Base-by-base conservation (phyloP, 768 basidiomycete genomes). In the Tubosaeta sp. region DNA sequence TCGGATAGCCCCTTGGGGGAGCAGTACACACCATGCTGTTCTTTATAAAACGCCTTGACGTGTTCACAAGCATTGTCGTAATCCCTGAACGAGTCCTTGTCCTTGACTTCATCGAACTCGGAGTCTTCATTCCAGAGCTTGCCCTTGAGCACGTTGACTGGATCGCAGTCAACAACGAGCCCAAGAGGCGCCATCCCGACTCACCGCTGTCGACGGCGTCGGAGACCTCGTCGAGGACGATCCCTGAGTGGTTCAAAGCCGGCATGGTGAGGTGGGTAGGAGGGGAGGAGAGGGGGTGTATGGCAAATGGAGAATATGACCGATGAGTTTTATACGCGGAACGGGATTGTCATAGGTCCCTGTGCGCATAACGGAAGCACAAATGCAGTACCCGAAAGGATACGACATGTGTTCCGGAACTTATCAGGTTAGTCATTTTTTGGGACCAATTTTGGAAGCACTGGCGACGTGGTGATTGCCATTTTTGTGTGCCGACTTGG, bases 41-140 rank as follows among this genome's bases (percentile, higher is more conserved):
- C 86, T 58, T 80, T 82, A 69, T 90, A 90, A 61, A 89, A 88
- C 4, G 72, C 70, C 70, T 84, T 88, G 67, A 90, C 88, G 48
- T 86, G 83, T 49, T 88, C 85, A 61, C 87, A 88, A 8, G 88
- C 88, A 19, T 70, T 75, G 39, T 88, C 83, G 61, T 89, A 91
- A 67, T 88, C 77, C 26, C 88, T 79, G 70, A 89, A 91, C 47
- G 71, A 62, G 11, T 75, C 53, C 67, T 88, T 89, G 72, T 90
- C 84, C 59, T 84, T 86, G 14, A 45, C 19, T 1, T 70, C 65
- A 64, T 83, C 84, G 59, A 88, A 83, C 47, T 75, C 66, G 6
- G 86, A 77, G 43, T 74, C 59, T 3, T 78, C 78, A 59, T 84
- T 72, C 84, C 84, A 83, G 41, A 74, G 56, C 46, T 76, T 76